Percentiles rank a stretch among this genome's conserved stretches.
phyloP scores from a whole-genome alignment of 208 protist genomes.

The Trypanosomatidae sp. region DNA sequence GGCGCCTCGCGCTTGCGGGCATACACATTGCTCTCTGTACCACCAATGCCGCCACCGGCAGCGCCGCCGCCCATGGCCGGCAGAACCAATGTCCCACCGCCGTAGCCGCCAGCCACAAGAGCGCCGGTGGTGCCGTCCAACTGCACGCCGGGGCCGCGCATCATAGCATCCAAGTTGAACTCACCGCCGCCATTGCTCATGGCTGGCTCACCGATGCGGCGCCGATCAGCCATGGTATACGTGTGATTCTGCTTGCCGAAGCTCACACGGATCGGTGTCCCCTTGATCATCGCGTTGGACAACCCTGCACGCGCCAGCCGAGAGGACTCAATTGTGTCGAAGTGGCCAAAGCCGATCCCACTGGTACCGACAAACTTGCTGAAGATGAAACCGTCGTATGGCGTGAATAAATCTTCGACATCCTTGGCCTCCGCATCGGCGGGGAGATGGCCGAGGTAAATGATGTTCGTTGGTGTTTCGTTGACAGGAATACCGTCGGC shows the following conservation, averaged over 20 bases:
- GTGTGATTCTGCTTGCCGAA: slow-evolving; percentile 86
- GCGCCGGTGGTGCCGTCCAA: slow-evolving; percentile 34
- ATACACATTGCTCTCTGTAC: slow-evolving; percentile 33
- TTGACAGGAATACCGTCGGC: slow-evolving; percentile 55
- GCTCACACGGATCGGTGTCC: slow-evolving; percentile 72
- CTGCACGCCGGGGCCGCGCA: slow-evolving; percentile 30
- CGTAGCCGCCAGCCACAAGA: slow-evolving; percentile 34
- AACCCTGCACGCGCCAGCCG: slow-evolving; percentile 56
- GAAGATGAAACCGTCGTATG: slow-evolving; percentile 88
- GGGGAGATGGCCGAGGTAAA: slow-evolving; percentile 83
- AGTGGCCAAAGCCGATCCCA: slow-evolving; percentile 86
- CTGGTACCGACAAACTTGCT: slow-evolving; percentile 61
- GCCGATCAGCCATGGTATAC: slow-evolving; percentile 66
- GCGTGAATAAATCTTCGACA: slow-evolving; percentile 65
- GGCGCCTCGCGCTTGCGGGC: slow-evolving; percentile 53
- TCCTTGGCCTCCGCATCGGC: slow-evolving; percentile 60
- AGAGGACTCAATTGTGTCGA: slow-evolving; percentile 70
- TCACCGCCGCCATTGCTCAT: slow-evolving; percentile 9
- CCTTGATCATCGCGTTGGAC: slow-evolving; percentile 50
- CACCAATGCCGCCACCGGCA: slow-evolving; percentile 20
- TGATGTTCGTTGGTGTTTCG: slow-evolving; percentile 81
- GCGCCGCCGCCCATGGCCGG: slow-evolving; percentile 56
- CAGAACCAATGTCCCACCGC: slow-evolving; percentile 35
- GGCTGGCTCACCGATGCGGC: slow-evolving; percentile 26
- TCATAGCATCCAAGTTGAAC: slow-evolving; percentile 48